Evolutionary conservation across 768 basidiomycete species (phyloP).

Genomic region (Hericium erinaceus): DNA sequence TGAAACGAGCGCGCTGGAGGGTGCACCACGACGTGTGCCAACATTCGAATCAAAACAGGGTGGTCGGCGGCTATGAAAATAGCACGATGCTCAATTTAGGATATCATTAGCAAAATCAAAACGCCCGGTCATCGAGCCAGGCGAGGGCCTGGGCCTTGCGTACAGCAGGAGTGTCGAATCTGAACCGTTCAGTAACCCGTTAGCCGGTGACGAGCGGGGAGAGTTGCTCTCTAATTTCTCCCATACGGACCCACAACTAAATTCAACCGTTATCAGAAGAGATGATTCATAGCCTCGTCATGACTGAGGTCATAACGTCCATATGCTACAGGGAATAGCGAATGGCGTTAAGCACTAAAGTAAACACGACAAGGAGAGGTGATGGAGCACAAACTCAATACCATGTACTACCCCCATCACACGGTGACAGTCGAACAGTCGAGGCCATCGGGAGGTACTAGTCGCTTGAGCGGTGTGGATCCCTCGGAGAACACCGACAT

Average conservation of each 20-base stretch:
- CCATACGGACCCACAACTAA: neutral
- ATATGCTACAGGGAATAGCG: neutral
- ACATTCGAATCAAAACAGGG: neutral
- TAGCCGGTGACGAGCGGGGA: neutral
- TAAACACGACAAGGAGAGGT: neutral
- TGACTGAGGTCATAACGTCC: neutral
- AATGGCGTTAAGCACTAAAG: neutral
- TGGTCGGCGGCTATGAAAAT: neutral
- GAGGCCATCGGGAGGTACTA: neutral
- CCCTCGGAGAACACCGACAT: neutral
- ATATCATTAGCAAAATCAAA: neutral
- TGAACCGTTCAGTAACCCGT: neutral
- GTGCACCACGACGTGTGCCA: neutral
- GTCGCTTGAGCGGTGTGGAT: neutral
- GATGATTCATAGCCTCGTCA: neutral
- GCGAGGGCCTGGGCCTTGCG: neutral
- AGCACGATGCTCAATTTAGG: neutral
- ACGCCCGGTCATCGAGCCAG: neutral
- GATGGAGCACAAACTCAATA: neutral
- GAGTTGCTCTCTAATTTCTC: neutral
- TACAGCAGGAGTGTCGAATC: neutral
- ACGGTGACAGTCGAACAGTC: neutral
- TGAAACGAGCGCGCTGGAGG: neutral
- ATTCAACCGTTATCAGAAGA: neutral
- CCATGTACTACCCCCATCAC: neutral